Evolutionary conservation across 2,329 filamentous ascomycete genomes (phyloP).

Genomic region (Didymella sp.): DNA sequence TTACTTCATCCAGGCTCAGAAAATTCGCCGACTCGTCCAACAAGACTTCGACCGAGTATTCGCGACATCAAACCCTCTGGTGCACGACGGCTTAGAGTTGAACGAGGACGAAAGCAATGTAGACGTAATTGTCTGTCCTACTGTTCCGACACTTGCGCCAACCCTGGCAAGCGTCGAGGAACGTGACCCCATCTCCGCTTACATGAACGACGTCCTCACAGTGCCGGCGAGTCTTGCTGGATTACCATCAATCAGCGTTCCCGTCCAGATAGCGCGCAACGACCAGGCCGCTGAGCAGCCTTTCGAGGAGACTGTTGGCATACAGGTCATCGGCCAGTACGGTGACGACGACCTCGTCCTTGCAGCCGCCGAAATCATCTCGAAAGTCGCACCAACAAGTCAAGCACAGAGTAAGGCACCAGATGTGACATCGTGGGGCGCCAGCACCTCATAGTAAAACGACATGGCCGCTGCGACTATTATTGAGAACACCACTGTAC

Average conservation of each 20-base stretch:
- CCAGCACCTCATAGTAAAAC: background rate
- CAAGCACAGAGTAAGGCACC: conserved; percentile 9
- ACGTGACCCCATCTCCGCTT: conserved; percentile 71
- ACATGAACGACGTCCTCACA: conserved; percentile 94
- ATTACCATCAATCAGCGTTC: conserved; percentile 85
- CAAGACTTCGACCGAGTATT: conserved; percentile 87
- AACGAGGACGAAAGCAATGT: conserved; percentile 67
- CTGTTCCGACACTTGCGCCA: conserved; percentile 79
- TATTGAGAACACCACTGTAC: background rate
- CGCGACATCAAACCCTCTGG: conserved; percentile 70
- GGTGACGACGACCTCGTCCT: conserved; percentile 75
- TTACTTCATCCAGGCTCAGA: conserved; percentile 94
- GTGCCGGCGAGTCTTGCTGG: conserved; percentile 94
- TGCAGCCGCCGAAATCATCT: conserved; percentile 57
- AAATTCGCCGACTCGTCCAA: conserved; percentile 82
- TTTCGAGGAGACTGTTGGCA: conserved; percentile 57
- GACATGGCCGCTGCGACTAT: background rate
- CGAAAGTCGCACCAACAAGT: conserved; percentile 8
- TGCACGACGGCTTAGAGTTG: conserved; percentile 48
- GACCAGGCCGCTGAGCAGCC: conserved; percentile 37
- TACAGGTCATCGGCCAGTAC: conserved; percentile 83
- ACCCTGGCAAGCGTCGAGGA: conserved; percentile 63
- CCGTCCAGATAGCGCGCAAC: conserved; percentile 58
- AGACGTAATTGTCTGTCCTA: conserved; percentile 87
- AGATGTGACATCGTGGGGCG: conserved; percentile 25